phyloP scores from a whole-genome alignment of 2,329 filamentous ascomycete genomes.

The Aspergillus candidus region DNA sequence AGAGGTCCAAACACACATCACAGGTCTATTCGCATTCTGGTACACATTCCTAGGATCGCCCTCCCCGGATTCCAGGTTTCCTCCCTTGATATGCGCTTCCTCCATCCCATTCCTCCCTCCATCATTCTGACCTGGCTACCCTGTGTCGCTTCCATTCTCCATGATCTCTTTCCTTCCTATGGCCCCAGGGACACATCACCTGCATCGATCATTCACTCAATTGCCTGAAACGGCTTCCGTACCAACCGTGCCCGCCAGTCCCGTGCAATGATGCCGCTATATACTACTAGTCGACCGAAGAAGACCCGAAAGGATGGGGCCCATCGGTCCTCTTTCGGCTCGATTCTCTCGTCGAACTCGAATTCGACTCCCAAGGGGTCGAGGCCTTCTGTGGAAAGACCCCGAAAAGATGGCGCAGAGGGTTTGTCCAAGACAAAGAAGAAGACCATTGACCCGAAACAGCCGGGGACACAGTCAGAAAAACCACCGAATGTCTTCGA shows the following conservation, averaged over 20 bases:
- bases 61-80: too few relatives aligned
- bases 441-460: too few relatives aligned
- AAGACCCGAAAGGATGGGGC: constrained; percentile 24
- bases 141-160: too few relatives aligned
- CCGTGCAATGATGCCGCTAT: constrained; percentile 26
- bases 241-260: constrained; percentile 8
- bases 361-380: constrained; percentile 16
- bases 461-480: constrained; percentile 5
- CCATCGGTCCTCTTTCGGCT: constrained; percentile 22
- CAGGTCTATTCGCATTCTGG: too few relatives aligned
- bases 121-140: too few relatives aligned
- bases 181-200: too few relatives aligned
- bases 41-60: too few relatives aligned
- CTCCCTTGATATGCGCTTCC: too few relatives aligned
- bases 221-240: neutral
- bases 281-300: constrained; percentile 20
- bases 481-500: constrained; percentile 35
- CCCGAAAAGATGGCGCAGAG: constrained; percentile 11
- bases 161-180: too few relatives aligned
- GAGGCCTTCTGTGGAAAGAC: constrained; percentile 14
- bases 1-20: too few relatives aligned
- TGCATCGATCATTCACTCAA: too few relatives aligned
- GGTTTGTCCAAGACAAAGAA: constrained; percentile 9
- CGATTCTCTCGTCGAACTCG: constrained; percentile 14
- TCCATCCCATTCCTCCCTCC: too few relatives aligned